Base-by-base conservation (phyloP, 2,329 filamentous ascomycete species). In the Tympanopsis confertula region DNA sequence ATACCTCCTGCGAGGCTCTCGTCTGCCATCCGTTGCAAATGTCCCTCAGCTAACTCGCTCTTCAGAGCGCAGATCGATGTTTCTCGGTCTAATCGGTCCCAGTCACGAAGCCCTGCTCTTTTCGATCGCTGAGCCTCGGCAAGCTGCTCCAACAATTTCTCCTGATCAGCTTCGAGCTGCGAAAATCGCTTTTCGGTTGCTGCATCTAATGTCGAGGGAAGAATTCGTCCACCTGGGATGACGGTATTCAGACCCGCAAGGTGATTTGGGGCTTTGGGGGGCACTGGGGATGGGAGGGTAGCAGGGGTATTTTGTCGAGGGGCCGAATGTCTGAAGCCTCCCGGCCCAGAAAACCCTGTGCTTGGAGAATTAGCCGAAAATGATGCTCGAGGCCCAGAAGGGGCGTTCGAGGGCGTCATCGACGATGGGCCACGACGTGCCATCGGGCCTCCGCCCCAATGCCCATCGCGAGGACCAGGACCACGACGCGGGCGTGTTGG, bases 11-110 rank as follows among this genome's bases (percentile, higher is more conserved):
- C n/a, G n/a, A n/a, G n/a, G n/a, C n/a, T n/a, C n/a, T n/a, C n/a
- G n/a, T 63, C 62, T 13, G 61, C 56, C 50, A 68, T 60, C 13
- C 58, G 50, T 38, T 66, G 61, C 42, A 68, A 44, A 48, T 66
- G 61, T 2, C 58, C 54, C 42, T 68, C 65, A 3, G 65, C 64
- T 37, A 68, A 47, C 39, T 68, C 64, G 43, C 62, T 66, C 44
- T 59, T 65, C 33, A 66, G 44, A 3, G 58, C 56, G 29, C 61
- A 62, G 15, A 63, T 61, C 19, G 60, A 58, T 40, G 57, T 65
- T 47, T 69, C 65, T 20, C 63, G 51, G 41, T 66, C 60, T 33
- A 65, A 42, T 37, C 53, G 59, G 37, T 67, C 62, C 65, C 65
- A 69, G 24, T 68, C 64, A 38, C 55, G 56, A 37, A 68, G 41